Evolutionary conservation across 441 rosid species (phyloP), one percentile per base, ranked within the genome.

Genomic region (Lagerstroemia fauriei): DNA sequence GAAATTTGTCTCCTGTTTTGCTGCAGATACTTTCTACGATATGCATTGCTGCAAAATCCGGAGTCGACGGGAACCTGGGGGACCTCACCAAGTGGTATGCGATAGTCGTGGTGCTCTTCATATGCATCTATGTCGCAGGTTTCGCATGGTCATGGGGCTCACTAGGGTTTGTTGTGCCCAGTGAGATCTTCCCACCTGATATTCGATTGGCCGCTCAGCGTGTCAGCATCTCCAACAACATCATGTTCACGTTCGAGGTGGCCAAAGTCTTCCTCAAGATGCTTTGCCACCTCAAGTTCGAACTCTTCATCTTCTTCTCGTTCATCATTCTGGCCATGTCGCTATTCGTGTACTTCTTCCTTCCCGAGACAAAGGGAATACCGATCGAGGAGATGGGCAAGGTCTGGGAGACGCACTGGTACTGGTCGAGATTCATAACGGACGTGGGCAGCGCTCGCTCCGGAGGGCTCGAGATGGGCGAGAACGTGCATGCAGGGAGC

Each of bases 101-200:
- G 1, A 78, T 89, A 17, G 89, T 92, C 7, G 98, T 95, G 80
- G 97, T 95, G 78, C 86, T 94, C 24, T 93, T 95, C 90, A 92
- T 94, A 50, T 95, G 98, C 88, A 84, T 91, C 50, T 93, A 93
- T 72, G 96, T 94, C 0, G 81, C 97, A 0, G 99, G 94, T 10
- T 95, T 95, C 32, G 97, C 98, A 8, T 93, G 98, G 97, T 95
- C 99, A 0, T 95, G 98, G 99, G 98, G 98, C 4, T 98, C 99
- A 4, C 91, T 95, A 0, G 98, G 97, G 8, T 95, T 98, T 98
- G 73, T 94, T 56, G 98, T 94, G 0, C 98, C 99, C 0, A 93
- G 98, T 78, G 99, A 95, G 87, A 95, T 95, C 48, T 95, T 94
- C 88, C 98, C 99, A 17, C 77, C 92, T 38, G 99, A 94, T 76